phyloP scores from a whole-genome alignment of 305 asterid species.

The Fraxinus sp. region DNA sequence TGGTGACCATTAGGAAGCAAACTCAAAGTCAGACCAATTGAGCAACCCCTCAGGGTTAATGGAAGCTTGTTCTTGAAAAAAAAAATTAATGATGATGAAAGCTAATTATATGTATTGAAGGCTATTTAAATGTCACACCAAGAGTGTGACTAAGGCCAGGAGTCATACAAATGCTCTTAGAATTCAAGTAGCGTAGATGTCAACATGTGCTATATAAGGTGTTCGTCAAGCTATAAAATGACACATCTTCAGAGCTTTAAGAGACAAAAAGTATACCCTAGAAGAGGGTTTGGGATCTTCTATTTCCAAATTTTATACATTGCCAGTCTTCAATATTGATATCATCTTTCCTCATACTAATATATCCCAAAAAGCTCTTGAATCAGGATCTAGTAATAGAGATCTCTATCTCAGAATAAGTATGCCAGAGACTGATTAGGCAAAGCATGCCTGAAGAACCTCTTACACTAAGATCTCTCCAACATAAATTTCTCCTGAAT shows the following conservation, averaged over 20 bases:
- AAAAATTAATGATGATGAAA: background rate
- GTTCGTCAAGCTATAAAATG: background rate
- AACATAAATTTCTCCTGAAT: background rate
- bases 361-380: conserved; percentile 8
- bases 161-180: background rate
- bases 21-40: too few species aligned
- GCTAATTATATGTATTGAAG: conserved; percentile 3
- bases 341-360: background rate
- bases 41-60: background rate
- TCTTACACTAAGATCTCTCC: conserved; percentile 6
- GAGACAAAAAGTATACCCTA: background rate
- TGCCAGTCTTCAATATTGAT: background rate
- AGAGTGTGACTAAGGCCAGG: background rate
- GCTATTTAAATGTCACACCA: background rate
- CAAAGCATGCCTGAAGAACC: background rate
- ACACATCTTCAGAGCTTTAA: background rate
- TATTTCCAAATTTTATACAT: background rate
- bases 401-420: background rate
- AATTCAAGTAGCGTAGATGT: background rate
- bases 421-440: too few species aligned
- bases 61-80: background rate
- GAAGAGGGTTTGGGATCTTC: background rate
- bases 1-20: too few species aligned
- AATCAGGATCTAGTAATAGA: background rate
- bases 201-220: background rate